phyloP scores from a whole-genome alignment of 1,284 basidiomycete genomes.

The Ustilago nuda region DNA sequence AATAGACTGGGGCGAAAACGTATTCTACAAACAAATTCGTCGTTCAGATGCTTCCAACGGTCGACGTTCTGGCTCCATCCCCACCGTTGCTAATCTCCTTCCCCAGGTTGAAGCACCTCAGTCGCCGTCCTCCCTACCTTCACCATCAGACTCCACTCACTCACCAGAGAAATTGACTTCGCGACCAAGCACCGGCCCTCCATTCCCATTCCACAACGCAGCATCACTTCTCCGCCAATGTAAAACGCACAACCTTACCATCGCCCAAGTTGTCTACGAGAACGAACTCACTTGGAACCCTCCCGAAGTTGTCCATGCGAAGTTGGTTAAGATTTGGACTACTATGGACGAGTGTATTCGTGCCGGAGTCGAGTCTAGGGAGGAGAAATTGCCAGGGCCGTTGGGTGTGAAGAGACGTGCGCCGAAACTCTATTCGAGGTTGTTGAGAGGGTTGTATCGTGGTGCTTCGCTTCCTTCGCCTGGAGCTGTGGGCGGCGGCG shows the following conservation, averaged over 20 bases:
- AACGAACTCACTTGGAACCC: slow-evolving; percentile 77
- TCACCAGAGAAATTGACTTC: slow-evolving; percentile 27
- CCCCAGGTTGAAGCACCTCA: slow-evolving; percentile 27
- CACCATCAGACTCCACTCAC: not conserved
- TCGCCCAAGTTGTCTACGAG: slow-evolving; percentile 82
- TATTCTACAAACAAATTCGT: slow-evolving; percentile 96
- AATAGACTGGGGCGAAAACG: slow-evolving; percentile 83
- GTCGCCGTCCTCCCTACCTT: not conserved
- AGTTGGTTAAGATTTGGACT: slow-evolving; percentile 76
- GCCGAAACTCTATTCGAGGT: slow-evolving; percentile 74
- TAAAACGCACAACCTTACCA: slow-evolving; percentile 80
- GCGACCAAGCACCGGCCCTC: slow-evolving; percentile 72
- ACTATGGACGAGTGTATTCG: slow-evolving; percentile 96
- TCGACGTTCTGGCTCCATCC: slow-evolving; percentile 71
- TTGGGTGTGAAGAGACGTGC: slow-evolving; percentile 70
- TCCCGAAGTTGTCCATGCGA: slow-evolving; percentile 58
- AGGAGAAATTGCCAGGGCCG: slow-evolving; percentile 84
- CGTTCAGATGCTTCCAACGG: slow-evolving; percentile 81
- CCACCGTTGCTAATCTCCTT: slow-evolving; percentile 11
- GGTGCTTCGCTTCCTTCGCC: slow-evolving; percentile 18
- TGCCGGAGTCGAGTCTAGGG: slow-evolving; percentile 82
- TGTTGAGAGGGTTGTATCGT: slow-evolving; percentile 81
- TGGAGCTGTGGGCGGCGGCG: slow-evolving; percentile 2
- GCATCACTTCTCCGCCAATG: slow-evolving; percentile 82
- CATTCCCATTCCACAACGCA: slow-evolving; percentile 85